Evolutionary conservation across 176 grass and related monocot genomes (phyloP).

Genomic region (Oryza punctata): DNA sequence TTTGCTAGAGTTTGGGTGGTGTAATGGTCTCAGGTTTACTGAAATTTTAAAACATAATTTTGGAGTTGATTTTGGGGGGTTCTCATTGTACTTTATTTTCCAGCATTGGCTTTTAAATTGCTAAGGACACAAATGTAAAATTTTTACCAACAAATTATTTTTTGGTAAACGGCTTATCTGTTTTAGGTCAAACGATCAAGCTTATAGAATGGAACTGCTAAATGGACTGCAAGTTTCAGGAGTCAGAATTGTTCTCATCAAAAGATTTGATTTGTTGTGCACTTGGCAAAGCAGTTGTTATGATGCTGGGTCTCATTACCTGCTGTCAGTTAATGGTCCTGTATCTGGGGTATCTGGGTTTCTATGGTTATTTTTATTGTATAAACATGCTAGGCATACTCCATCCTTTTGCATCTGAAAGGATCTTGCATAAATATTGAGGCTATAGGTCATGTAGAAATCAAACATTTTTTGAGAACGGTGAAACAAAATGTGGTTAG

Average conservation of each 20-base stretch:
- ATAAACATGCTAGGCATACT: neutral
- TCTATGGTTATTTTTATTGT: neutral
- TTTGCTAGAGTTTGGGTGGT: neutral
- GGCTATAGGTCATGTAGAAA: constrained; percentile 13
- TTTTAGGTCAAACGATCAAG: too few relatives aligned
- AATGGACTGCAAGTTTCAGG: neutral
- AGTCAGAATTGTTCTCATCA: neutral
- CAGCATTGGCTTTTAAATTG: too few relatives aligned
- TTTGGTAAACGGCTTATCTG: too few relatives aligned
- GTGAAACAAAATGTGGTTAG: neutral
- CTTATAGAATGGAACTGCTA: too few relatives aligned
- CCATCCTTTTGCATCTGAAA: constrained; percentile 22
- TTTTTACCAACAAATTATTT: too few relatives aligned
- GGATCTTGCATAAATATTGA: constrained; percentile 1
- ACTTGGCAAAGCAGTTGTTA: neutral
- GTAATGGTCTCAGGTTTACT: constrained; percentile 2
- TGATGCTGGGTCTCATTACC: neutral
- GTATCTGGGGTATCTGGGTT: constrained; percentile 25
- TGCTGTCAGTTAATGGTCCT: constrained; percentile 13
- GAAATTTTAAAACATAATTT: too few relatives aligned
- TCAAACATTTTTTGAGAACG: neutral
- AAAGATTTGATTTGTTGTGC: neutral
- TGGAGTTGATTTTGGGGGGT: too few relatives aligned
- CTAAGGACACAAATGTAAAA: too few relatives aligned
- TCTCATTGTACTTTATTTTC: too few relatives aligned